phyloP scores from a whole-genome alignment of 345 rosid species.

The Cardiospermum halicacabum region DNA sequence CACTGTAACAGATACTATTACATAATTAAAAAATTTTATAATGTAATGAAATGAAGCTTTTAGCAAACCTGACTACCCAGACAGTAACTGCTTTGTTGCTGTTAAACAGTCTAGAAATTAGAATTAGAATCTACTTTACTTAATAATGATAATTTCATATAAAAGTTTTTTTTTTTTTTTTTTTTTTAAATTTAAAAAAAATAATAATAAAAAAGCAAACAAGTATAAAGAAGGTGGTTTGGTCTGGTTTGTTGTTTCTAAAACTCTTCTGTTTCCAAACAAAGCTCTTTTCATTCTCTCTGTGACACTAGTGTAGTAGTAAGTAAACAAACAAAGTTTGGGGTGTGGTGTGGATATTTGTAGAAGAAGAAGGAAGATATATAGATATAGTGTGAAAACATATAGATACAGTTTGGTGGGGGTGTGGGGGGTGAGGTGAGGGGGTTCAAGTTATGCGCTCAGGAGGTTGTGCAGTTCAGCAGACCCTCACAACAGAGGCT shows the following conservation, averaged over 20 bases:
- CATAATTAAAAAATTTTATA: too few relatives aligned
- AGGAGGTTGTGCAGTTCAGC: slow-evolving; percentile 87
- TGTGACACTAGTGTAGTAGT: neutral
- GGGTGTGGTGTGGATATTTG: too few relatives aligned
- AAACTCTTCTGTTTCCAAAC: slow-evolving; percentile 19
- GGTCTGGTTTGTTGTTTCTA: slow-evolving; percentile 30
- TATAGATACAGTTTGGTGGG: neutral
- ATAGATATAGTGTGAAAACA: too few relatives aligned
- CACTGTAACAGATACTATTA: too few relatives aligned
- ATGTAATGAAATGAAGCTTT: too few relatives aligned
- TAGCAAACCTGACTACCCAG: too few relatives aligned
- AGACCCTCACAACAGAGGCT: slow-evolving; percentile 97
- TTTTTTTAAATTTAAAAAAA: slow-evolving; percentile 3
- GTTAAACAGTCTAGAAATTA: too few relatives aligned
- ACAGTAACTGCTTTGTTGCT: too few relatives aligned
- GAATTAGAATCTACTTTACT: too few relatives aligned
- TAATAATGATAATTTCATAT: too few relatives aligned
- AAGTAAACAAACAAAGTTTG: too few relatives aligned
- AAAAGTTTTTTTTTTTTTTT: too few relatives aligned
- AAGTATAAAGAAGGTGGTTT: slow-evolving; percentile 41
- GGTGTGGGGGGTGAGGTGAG: slow-evolving; percentile 39
- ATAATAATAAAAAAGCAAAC: slow-evolving; percentile 11
- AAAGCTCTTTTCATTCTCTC: slow-evolving; percentile 12
- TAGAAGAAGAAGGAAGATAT: slow-evolving; percentile 14
- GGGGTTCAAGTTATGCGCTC: slow-evolving; percentile 82